A percentile compares a stretch with the other conserved stretches of the same genome.
Evolutionary conservation across 2,329 filamentous ascomycete species (phyloP).

Genomic region (Trichoderma hamatum): DNA sequence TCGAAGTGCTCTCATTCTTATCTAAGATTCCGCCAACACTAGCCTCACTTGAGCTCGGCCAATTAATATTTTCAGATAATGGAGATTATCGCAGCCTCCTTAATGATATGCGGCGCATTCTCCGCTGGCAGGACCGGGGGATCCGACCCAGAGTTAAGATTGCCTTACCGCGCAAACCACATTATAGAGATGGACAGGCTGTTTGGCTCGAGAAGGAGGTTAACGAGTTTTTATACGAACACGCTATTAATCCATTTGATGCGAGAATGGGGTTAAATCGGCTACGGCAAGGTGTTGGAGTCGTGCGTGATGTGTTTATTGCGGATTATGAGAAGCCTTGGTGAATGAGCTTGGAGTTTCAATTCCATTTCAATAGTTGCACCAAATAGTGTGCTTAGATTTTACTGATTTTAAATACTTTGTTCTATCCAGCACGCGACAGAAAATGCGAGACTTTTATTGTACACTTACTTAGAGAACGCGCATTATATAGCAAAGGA

Average conservation of each 20-base stretch:
- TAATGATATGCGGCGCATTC: not conserved
- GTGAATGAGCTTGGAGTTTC: not conserved
- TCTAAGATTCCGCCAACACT: not conserved
- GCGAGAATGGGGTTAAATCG: not conserved
- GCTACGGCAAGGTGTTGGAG: not conserved
- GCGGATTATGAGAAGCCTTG: not conserved
- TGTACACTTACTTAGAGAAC: too few relatives aligned
- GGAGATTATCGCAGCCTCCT: not conserved
- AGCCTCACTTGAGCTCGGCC: not conserved
- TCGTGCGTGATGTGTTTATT: not conserved
- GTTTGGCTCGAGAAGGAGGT: not conserved
- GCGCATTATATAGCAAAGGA: too few relatives aligned
- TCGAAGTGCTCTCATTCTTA: constrained; percentile 28
- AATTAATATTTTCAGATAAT: not conserved
- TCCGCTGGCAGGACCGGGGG: not conserved
- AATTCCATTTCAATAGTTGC: not conserved
- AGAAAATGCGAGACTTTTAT: not conserved
- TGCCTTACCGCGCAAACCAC: not conserved
- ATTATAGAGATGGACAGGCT: not conserved
- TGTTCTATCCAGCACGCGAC: not conserved
- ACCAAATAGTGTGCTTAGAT: not conserved
- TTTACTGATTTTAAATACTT: not conserved
- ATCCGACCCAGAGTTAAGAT: not conserved
- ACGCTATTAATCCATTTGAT: not conserved
- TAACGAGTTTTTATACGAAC: not conserved